Conservation (phyloP, 306 rosid genomes). For the Rubus parviflorus region DNA sequence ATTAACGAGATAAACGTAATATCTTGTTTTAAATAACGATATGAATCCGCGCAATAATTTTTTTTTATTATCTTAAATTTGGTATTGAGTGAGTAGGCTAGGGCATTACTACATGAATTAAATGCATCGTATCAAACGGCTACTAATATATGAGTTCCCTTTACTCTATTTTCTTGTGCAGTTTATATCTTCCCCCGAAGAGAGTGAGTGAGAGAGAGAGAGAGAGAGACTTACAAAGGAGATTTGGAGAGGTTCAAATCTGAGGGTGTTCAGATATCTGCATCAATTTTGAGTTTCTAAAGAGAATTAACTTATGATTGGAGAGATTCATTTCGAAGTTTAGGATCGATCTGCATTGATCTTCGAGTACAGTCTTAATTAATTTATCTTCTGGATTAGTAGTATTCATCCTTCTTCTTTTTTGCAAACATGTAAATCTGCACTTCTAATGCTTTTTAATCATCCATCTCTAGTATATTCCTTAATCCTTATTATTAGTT, state of each 20-base stretch:
- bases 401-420: constrained; percentile 18
- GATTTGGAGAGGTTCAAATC: constrained; percentile 20
- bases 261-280: constrained; percentile 29
- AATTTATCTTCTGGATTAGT: constrained; percentile 10
- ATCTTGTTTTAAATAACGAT: background rate
- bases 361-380: constrained; percentile 24
- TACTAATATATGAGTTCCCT: constrained; percentile 18
- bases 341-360: constrained; percentile 34
- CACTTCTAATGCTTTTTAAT: constrained; percentile 3
- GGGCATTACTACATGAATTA: background rate
- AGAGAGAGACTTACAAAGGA: background rate
- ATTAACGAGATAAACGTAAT: background rate
- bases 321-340: constrained; percentile 25
- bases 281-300: constrained; percentile 29
- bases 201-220: constrained; percentile 19
- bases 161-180: constrained; percentile 32
- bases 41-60: background rate
- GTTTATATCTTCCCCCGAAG: constrained; percentile 28
- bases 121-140: background rate
- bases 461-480: background rate
- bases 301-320: constrained; percentile 24
- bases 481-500: background rate
- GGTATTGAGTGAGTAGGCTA: background rate
- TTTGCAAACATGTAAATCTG: constrained; percentile 41
- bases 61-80: background rate